These are phyloP conservation scores for Allium sativum DNA, from an alignment of 106 monocot species.

Conservation along the genomic window DNA sequence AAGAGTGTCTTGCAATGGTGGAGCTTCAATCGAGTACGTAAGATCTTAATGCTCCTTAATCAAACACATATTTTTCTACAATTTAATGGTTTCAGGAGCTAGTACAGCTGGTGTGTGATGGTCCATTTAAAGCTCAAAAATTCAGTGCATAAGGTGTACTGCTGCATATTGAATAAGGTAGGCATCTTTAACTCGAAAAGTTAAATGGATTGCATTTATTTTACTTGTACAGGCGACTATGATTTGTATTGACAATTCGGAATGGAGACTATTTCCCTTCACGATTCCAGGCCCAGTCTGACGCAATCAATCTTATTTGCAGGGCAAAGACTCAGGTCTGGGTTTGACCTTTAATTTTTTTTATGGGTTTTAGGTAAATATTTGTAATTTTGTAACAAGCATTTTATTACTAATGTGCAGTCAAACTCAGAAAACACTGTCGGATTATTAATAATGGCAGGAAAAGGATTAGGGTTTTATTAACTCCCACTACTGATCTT, in stretches of 20 bases:
- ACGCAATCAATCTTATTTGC: slow-evolving; percentile 88
- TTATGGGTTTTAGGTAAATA: neutral
- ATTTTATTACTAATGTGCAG: slow-evolving; percentile 20
- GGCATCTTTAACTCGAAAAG: no score
- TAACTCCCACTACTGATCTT: slow-evolving; percentile 87
- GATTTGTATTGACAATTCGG: slow-evolving; percentile 99
- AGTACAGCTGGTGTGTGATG: neutral
- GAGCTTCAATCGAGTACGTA: slow-evolving; percentile 96
- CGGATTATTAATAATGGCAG: slow-evolving; percentile 90
- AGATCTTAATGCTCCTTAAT: slow-evolving; percentile 68
- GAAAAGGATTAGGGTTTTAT: slow-evolving; percentile 79
- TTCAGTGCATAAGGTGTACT: neutral
- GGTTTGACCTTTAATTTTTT: neutral
- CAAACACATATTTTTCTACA: slow-evolving; percentile 2
- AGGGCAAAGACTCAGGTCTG: slow-evolving; percentile 69
- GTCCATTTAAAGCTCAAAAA: neutral
- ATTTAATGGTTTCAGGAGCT: neutral
- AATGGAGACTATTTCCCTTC: slow-evolving; percentile 84
- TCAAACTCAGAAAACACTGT: slow-evolving; percentile 96
- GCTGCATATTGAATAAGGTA: neutral
- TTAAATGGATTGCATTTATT: no score
- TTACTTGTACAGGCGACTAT: slow-evolving; percentile 61
- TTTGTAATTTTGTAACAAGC: neutral
- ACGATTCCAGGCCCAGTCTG: slow-evolving; percentile 86
- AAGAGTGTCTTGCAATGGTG: slow-evolving; percentile 30